These are phyloP conservation scores for Forsythia suspensa DNA, from an alignment of 257 asterid species.

Conservation along the genomic window DNA sequence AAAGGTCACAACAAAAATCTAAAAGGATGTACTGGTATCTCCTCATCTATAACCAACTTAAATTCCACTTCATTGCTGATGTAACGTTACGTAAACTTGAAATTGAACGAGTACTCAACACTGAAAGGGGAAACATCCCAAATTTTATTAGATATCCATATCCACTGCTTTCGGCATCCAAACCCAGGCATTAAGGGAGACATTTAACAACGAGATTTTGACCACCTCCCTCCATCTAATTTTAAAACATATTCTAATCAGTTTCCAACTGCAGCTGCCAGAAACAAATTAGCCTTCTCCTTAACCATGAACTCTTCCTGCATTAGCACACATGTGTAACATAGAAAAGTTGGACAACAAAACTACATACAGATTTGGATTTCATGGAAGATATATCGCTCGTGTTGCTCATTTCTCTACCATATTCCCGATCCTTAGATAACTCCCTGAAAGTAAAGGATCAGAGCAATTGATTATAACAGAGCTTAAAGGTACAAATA, in stretches of 20 bases:
- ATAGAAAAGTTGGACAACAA: conserved; percentile 19
- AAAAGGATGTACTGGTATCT: no score
- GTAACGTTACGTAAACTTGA: background rate
- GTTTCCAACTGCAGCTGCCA: background rate
- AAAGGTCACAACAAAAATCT: no score
- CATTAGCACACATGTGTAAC: conserved; percentile 22
- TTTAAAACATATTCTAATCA: background rate
- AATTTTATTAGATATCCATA: no score
- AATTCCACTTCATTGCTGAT: no score
- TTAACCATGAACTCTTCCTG: conserved; percentile 19
- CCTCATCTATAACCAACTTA: no score
- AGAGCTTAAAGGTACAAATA: background rate
- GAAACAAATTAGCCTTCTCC: conserved; percentile 3
- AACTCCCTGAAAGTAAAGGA: background rate
- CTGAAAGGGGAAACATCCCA: no score
- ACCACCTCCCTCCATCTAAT: no score
- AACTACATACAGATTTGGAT: conserved; percentile 81
- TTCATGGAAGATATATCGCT: conserved; percentile 52
- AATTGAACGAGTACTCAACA: no score
- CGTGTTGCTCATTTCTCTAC: conserved; percentile 81
- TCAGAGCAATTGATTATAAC: no score
- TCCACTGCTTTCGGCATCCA: background rate
- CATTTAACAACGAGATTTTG: no score
- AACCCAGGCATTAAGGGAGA: no score
- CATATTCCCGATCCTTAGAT: conserved; percentile 42